These are phyloP conservation scores for Neurospora terricola DNA, from an alignment of 495 filamentous ascomycete species.

Conservation along the genomic window DNA sequence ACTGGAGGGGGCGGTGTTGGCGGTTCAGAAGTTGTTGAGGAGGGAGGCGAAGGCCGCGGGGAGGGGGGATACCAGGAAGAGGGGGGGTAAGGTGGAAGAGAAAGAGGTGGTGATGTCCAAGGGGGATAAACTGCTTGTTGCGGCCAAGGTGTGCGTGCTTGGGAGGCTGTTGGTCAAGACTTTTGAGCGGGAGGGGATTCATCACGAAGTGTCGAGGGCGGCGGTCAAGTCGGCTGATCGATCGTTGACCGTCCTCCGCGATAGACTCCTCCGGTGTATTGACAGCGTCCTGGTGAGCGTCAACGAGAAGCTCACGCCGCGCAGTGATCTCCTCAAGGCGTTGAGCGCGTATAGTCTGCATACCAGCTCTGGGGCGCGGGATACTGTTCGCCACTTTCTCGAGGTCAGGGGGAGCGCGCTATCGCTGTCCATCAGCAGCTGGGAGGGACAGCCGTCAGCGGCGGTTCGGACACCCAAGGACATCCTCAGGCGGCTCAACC, in stretches of 20 bases:
- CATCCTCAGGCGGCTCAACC: conserved; percentile 50
- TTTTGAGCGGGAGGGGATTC: conserved; percentile 24
- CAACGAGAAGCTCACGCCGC: conserved; percentile 21
- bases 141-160: conserved; percentile 76
- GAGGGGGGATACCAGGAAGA: background rate
- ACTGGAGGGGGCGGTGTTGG: conserved; percentile 30
- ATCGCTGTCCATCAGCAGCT: conserved; percentile 39
- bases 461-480: conserved; percentile 27
- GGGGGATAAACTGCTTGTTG: conserved; percentile 48
- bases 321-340: conserved; percentile 51
- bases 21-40: conserved; percentile 24
- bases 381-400: conserved; percentile 76
- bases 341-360: conserved; percentile 76
- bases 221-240: conserved; percentile 54
- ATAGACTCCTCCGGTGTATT: conserved; percentile 53
- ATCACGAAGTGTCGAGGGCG: conserved; percentile 27
- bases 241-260: conserved; percentile 44
- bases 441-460: conserved; percentile 23
- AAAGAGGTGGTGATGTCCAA: background rate
- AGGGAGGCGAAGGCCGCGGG: conserved; percentile 31
- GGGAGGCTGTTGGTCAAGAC: conserved; percentile 41
- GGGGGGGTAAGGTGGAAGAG: conserved; percentile 18
- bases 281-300: conserved; percentile 51
- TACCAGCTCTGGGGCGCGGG: conserved; percentile 70
- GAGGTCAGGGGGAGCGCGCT: conserved; percentile 60